These are phyloP conservation scores for Thalassiosira mediterranea DNA, from an alignment of 352 stramenopile species.

Conservation along the genomic window DNA sequence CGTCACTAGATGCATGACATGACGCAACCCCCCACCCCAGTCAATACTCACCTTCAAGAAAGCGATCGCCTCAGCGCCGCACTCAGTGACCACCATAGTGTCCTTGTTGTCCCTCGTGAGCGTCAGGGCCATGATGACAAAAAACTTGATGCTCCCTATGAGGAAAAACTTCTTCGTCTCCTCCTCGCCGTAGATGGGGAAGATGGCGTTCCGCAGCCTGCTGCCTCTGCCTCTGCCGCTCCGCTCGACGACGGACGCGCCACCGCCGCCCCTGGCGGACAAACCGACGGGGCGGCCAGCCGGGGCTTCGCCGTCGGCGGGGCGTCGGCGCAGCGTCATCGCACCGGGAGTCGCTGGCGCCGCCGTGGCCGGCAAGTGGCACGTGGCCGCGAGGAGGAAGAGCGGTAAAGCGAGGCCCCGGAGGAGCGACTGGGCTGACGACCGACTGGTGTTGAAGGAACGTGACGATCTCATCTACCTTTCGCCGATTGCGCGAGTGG, in stretches of 20 bases:
- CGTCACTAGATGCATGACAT: conserved; percentile 5
- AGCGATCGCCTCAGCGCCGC: conserved; percentile 87
- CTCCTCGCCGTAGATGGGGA: conserved; percentile 72
- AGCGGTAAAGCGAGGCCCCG: no score
- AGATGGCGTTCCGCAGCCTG: conserved; percentile 54
- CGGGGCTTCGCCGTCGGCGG: no score
- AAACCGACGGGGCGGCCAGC: neutral
- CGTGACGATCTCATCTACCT: no score
- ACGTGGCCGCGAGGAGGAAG: no score
- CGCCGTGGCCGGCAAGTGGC: no score
- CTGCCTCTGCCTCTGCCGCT: conserved; percentile 1
- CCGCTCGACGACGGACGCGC: conserved; percentile 1
- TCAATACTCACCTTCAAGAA: conserved; percentile 84
- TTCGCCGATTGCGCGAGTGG: no score
- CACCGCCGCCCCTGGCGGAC: neutral
- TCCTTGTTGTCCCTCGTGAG: conserved; percentile 88
- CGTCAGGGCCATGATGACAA: conserved; percentile 87
- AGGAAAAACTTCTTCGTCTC: conserved; percentile 83
- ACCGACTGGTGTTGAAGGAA: no score
- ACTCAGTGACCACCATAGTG: conserved; percentile 87
- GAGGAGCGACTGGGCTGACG: no score
- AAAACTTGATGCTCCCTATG: conserved; percentile 88
- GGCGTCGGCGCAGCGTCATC: no score
- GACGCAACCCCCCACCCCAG: no score
- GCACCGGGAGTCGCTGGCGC: no score